Evolutionary conservation across 1,284 basidiomycete genomes (phyloP).

Genomic region (Trametes sp.): DNA sequence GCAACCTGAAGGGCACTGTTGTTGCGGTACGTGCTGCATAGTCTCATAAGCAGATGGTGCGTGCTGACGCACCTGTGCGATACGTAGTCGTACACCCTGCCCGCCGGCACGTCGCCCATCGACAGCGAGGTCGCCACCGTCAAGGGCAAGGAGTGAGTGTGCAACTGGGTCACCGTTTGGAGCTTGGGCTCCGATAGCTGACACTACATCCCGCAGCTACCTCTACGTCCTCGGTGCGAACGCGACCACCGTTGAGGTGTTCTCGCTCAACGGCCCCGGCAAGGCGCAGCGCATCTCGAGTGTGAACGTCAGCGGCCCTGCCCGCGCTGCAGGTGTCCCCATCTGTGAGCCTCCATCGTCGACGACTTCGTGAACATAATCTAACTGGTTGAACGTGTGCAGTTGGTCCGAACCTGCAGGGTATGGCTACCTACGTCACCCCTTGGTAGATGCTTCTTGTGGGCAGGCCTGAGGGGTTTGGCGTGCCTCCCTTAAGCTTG

Average conservation of each 20-base stretch:
- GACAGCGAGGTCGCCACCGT: constrained; percentile 41
- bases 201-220: constrained; percentile 27
- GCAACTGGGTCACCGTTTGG: neutral
- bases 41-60: too few relatives aligned
- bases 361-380: neutral
- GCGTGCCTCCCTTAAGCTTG: too few relatives aligned
- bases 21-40: constrained; percentile 46
- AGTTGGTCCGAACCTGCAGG: constrained; percentile 50
- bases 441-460: neutral
- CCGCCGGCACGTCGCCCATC: constrained; percentile 36
- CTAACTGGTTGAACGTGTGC: neutral
- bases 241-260: constrained; percentile 36
- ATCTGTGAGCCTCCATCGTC: constrained; percentile 41
- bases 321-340: constrained; percentile 45
- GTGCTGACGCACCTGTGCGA: neutral
- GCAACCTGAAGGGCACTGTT: constrained; percentile 51
- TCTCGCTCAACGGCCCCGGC: constrained; percentile 36
- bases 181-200: neutral
- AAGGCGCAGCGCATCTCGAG: constrained; percentile 45
- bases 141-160: constrained; percentile 41
- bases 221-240: constrained; percentile 40
- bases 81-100: constrained; percentile 37
- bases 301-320: constrained; percentile 48
- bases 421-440: constrained; percentile 50
- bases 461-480: too few relatives aligned